Evolutionary conservation across 371 early-diverging fungal species (phyloP).

Genomic region (Mucor saturninus): DNA sequence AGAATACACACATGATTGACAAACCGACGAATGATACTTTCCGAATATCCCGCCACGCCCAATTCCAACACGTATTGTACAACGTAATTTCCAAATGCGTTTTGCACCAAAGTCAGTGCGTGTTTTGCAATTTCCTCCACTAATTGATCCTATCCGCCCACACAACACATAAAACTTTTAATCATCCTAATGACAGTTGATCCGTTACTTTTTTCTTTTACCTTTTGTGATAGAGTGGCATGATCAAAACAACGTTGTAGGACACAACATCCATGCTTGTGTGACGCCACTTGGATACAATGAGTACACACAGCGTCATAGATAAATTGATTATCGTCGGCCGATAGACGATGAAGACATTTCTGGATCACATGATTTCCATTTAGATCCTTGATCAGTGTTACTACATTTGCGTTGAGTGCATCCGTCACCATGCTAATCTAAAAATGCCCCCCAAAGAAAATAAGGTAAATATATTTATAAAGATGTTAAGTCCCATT

Average conservation of each 20-base stretch:
- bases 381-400: slow-evolving; percentile 93
- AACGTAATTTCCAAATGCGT: slow-evolving; percentile 98
- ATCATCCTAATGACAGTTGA: no score
- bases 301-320: slow-evolving; percentile 86
- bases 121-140: slow-evolving; percentile 78
- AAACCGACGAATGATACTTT: slow-evolving; percentile 77
- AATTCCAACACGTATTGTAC: slow-evolving; percentile 96
- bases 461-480: no score
- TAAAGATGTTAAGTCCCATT: no score
- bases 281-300: slow-evolving; percentile 89
- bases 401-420: slow-evolving; percentile 77
- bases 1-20: slow-evolving; percentile 76
- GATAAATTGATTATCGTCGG: slow-evolving; percentile 86
- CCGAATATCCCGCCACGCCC: slow-evolving; percentile 65
- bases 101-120: slow-evolving; percentile 83
- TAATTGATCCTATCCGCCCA: slow-evolving; percentile 55
- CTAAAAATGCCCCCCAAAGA: slow-evolving; percentile 21
- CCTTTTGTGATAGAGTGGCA: slow-evolving; percentile 71
- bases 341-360: slow-evolving; percentile 79
- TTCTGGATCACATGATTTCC: slow-evolving; percentile 99
- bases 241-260: slow-evolving; percentile 96
- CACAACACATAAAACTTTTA: no score
- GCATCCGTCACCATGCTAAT: slow-evolving; percentile 74
- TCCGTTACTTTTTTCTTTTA: slow-evolving; percentile 1
- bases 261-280: slow-evolving; percentile 98